Evolutionary conservation across 148 eudicot genomes (phyloP).

Genomic region (Fagopyrum tataricum): DNA sequence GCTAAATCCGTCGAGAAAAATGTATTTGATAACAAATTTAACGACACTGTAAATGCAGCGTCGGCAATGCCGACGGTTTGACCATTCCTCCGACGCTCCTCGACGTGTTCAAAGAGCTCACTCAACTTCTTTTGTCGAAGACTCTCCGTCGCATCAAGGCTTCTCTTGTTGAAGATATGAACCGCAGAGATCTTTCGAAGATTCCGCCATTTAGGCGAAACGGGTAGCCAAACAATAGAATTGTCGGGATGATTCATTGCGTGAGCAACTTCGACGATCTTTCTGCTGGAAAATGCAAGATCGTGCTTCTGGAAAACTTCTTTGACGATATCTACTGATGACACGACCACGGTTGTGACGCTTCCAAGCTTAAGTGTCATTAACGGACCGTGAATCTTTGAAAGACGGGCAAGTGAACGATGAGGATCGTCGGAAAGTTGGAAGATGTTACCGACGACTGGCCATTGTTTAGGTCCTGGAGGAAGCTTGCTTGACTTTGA

Average conservation of each 20-base stretch:
- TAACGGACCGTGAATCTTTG: constrained; percentile 38
- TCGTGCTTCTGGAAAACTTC: constrained; percentile 53
- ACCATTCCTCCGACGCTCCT: constrained; percentile 2
- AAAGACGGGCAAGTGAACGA: constrained; percentile 31
- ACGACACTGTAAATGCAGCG: constrained; percentile 10
- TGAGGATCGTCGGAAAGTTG: constrained; percentile 40
- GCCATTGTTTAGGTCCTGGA: constrained; percentile 37
- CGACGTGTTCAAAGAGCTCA: constrained; percentile 7
- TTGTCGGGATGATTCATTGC: constrained; percentile 25
- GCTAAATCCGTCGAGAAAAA: constrained; percentile 15
- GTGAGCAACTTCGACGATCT: constrained; percentile 21
- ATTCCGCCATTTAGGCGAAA: constrained; percentile 27
- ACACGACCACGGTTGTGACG: constrained; percentile 31
- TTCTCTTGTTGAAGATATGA: neutral
- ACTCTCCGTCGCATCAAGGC: constrained; percentile 1
- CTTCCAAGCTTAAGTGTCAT: constrained; percentile 38
- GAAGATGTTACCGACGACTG: constrained; percentile 47
- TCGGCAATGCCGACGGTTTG: constrained; percentile 12
- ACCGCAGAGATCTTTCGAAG: constrained; percentile 11
- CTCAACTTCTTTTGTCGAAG: constrained; percentile 6
- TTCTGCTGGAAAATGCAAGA: constrained; percentile 29
- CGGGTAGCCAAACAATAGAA: constrained; percentile 38
- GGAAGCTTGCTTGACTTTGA: constrained; percentile 22
- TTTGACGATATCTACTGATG: constrained; percentile 36
- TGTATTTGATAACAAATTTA: neutral